Evolutionary conservation across 805 yeast species (phyloP), one percentile per base, ranked within the genome.

Genomic region (Brettanomyces nanus): DNA sequence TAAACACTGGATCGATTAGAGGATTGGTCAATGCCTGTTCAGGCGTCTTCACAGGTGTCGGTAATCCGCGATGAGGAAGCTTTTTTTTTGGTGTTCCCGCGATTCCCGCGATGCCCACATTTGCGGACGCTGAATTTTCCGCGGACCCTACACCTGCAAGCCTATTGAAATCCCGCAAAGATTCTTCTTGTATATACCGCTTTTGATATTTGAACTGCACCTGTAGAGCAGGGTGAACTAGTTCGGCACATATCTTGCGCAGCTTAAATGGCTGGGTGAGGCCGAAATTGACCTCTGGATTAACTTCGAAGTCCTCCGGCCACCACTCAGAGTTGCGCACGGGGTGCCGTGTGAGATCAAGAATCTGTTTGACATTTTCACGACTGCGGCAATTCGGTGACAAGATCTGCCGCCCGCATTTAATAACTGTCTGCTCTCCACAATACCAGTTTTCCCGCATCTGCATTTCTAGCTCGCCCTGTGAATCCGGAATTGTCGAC

Each of bases 221-320:
- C 31, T 45, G 43, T 13, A 52, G 35, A 5, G 47, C 51, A 3
- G 56, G 54, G 31, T 53, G 58, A 9, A 45, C 47, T 9, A 35
- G 39, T 18, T 41, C 28, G 3, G 44, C 26, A 13, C 41, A 37
- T n/a, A 53, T 31, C 33, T 42, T 49, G 17, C 55, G 43, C 38
- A 44, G 40, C 23, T 51, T 45, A 32, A 52, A 49, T 10, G 56
- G 49, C 7, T 40, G 31, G 13, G 23, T 35, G 19, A 33, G 30
- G 1, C 53, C 51, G 33, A 50, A 49, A 27, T 50, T 49, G 6
- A 42, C 39, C 6, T 25, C 37, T 7, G 62, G 57, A 37, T 61
- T 61, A 3, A 56, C 54, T 28, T 48, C 48, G 47, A 62, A 62
- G 37, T 62, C 66, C 39, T 60, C 65, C 3, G 62, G 56, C 43